A percentile compares a stretch with the other conserved stretches of the same genome.
These are phyloP conservation scores for Lipomyces sp. DNA, from an alignment of 805 yeast species.

Conservation along the genomic window DNA sequence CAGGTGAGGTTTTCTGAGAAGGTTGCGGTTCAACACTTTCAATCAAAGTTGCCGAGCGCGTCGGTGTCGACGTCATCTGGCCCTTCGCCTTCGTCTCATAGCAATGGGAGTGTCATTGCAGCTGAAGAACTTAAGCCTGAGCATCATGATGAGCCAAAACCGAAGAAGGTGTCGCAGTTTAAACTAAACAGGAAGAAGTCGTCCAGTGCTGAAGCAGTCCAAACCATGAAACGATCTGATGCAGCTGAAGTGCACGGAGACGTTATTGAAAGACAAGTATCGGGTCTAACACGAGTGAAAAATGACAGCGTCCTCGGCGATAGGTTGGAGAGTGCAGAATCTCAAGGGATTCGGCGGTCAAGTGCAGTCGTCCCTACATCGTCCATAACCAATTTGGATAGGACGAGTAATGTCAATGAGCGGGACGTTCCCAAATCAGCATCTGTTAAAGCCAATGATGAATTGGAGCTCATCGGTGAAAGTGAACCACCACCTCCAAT, in stretches of 20 bases:
- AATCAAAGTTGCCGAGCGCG: slow-evolving; percentile 23
- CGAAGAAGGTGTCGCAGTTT: slow-evolving; percentile 18
- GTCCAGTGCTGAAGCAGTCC: not conserved
- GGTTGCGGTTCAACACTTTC: slow-evolving; percentile 64
- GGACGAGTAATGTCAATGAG: not conserved
- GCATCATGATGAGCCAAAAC: slow-evolving; percentile 4
- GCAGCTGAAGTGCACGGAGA: slow-evolving; percentile 3
- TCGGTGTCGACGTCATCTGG: slow-evolving; percentile 11
- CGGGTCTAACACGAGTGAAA: not conserved
- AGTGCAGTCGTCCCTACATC: not conserved
- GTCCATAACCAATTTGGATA: not conserved
- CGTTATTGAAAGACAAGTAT: slow-evolving; percentile 7
- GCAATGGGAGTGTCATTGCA: slow-evolving; percentile 3
- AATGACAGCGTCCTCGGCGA: too few species aligned
- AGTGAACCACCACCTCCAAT: slow-evolving; percentile 5
- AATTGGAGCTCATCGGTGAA: slow-evolving; percentile 11
- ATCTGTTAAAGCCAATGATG: not conserved
- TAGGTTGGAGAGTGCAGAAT: not conserved
- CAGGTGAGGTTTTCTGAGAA: slow-evolving; percentile 58
- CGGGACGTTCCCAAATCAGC: not conserved
- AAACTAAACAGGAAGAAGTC: slow-evolving; percentile 2
- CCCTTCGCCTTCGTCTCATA: not conserved
- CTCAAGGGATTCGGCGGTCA: not conserved
- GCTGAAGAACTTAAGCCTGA: slow-evolving; percentile 21
- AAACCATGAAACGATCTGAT: not conserved